Conservation (phyloP, 1,284 basidiomycete genomes). For the Moesziomyces aphidis region DNA sequence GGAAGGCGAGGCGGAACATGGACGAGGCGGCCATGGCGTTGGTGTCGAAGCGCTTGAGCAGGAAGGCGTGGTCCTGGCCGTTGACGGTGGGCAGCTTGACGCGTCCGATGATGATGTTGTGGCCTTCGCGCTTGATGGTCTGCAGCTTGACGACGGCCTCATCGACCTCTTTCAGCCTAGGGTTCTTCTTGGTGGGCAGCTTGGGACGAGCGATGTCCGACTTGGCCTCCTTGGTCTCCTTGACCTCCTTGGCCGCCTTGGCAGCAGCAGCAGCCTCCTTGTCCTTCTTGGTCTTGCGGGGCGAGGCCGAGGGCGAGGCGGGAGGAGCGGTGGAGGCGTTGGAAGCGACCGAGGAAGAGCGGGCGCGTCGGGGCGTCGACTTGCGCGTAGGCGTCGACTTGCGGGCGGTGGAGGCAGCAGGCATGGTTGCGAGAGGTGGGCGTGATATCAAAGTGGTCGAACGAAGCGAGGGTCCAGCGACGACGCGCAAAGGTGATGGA, state of each 20-base stretch:
- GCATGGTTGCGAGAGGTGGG: conserved; percentile 16
- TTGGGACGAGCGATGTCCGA: conserved; percentile 42
- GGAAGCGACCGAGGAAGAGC: conserved; percentile 61
- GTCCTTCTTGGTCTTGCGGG: conserved; percentile 44
- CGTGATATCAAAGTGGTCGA: conserved; percentile 1
- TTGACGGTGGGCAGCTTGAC: conserved; percentile 86
- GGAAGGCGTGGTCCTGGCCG: conserved; percentile 79
- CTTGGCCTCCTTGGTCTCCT: conserved; percentile 32
- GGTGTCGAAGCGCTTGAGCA: conserved; percentile 94
- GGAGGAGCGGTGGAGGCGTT: conserved; percentile 50
- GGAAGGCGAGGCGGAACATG: conserved; percentile 98
- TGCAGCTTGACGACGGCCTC: conserved; percentile 78
- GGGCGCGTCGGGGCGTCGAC: conserved; percentile 60
- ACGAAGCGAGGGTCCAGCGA: conserved; percentile 1
- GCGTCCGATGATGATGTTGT: conserved; percentile 87
- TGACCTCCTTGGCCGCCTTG: conserved; percentile 5
- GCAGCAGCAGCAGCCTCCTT: conserved; percentile 31
- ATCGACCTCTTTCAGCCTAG: conserved; percentile 54
- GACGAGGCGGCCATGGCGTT: conserved; percentile 94
- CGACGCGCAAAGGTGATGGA: conserved; percentile 6
- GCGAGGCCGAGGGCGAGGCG: conserved; percentile 44
- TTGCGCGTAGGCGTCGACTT: conserved; percentile 49
- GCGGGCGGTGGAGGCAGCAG: conserved; percentile 39
- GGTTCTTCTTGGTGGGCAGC: conserved; percentile 61
- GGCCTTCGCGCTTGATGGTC: conserved; percentile 81